Evolutionary conservation across 2,329 filamentous ascomycete genomes (phyloP), one percentile per base, ranked within the genome.

Genomic region (Ophiostoma quercus): DNA sequence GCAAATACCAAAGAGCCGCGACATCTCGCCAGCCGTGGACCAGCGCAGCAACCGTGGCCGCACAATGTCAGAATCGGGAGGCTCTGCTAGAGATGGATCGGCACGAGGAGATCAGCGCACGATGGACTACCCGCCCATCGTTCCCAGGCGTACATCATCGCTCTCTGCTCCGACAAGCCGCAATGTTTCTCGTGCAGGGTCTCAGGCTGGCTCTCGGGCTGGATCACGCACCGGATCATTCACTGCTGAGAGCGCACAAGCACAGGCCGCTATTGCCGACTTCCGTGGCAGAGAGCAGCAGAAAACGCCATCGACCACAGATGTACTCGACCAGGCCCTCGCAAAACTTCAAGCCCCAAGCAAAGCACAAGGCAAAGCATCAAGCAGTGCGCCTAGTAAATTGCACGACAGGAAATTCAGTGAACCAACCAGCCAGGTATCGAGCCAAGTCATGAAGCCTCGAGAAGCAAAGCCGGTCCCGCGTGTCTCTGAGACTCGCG

Each of bases 81-180:
- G 80, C 12, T 82, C 80, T 39, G 74, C 76, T 32, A 75, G 39
- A 3, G 68, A 71, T 71, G 79, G 80, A 14, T 82, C 80, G 39
- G 75, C 76, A 29, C 76, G 76, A 1, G 79, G 78, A 2, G 83
- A 86, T 69, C 81, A 84, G 73, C 81, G 84, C 34, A 88, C 86
- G 0, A 85, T 88, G 69, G 87, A 89, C 76, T 87, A 82, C 70
- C 84, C 87, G 11, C 87, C 87, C 11, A 78, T 79, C 8, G 83
- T 89, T 41, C 87, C 87, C 0, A 76, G 79, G 43, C 83, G 87
- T 62, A 83, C 83, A 57, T 88, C 87, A 1, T 89, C 87, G 16
- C 79, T 89, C 8, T 89, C 87, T 3, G 87, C 87, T 1, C 85
- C 86, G 1, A 88, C 86, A 0, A 89, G 86, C 75, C 82, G 85